These are phyloP conservation scores for Nannochloropsis gaditana DNA, from an alignment of 108 stramenopile genomes.

Conservation along the genomic window DNA sequence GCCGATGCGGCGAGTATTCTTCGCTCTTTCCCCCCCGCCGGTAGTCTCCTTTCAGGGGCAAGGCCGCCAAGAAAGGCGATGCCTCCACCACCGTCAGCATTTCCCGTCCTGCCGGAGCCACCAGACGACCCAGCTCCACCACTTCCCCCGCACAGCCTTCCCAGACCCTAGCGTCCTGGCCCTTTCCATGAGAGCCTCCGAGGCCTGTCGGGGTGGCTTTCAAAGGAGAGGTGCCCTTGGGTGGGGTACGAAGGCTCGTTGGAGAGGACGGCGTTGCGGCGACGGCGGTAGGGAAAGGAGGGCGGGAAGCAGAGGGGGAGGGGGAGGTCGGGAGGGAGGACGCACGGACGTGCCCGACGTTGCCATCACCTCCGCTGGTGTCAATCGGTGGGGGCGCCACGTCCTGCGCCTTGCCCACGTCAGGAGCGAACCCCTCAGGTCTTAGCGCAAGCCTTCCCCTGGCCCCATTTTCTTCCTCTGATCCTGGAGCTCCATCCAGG, in stretches of 20 bases:
- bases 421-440: too few relatives aligned
- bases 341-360: background rate
- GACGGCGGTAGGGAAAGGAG: background rate
- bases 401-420: background rate
- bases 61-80: background rate
- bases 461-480: background rate
- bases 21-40: conserved; percentile 10
- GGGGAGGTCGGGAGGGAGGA: background rate
- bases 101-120: background rate
- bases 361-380: background rate
- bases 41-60: background rate
- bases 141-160: background rate
- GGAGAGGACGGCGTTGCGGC: background rate
- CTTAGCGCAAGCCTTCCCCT: background rate
- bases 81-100: background rate
- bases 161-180: background rate
- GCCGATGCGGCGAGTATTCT: background rate
- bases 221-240: background rate
- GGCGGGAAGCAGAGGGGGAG: background rate
- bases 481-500: background rate
- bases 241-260: too few relatives aligned
- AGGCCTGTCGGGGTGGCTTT: background rate
- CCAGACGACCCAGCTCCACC: background rate
- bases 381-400: background rate
- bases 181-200: background rate